Base-by-base conservation (phyloP, 768 basidiomycete species). In the Clavulina sp. region DNA sequence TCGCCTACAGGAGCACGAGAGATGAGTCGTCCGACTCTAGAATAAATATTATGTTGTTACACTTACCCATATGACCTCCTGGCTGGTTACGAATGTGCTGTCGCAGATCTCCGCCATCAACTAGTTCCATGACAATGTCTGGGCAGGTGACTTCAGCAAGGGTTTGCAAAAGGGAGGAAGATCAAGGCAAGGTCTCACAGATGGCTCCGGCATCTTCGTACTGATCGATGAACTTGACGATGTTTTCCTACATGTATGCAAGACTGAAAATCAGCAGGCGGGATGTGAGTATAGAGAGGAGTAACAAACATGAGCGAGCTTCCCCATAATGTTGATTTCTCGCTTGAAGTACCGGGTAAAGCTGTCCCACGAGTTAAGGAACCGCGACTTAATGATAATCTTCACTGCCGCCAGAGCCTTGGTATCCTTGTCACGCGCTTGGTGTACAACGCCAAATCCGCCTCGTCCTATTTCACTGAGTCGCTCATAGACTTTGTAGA, bases 391-490 rank as follows among this genome's bases (percentile, higher is more conserved):
- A 32, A 52, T 40, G 54, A 92, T 87, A 69, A 88, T 80, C 69
- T 97, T 97, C 64, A 92, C 78, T 0, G 93, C 93, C 56, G 75
- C 80, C 72, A 78, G 78, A 52, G 74, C 67, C 7, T 87, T 87
- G 7, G 80, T 81, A 21, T 65, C 63, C 6, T 78, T 75, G 57
- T 78, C 73, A 41, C 91, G 69, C 1, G 85, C 91, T 62, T 82
- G 84, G 68, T 80, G 75, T n/a, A 96, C 93, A 6, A 81, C 81
- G 3, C 89, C 93, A 61, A 95, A 97, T 2, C 86, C 80, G 5
- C 93, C 93, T 58, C 80, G 81, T 49, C 93, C 93, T 2, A 96
- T 74, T 63, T 53, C 52, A 55, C 63, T 60, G 33, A 64, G 53
- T 3, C 70, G 55, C 52, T 67, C 62, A 57, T 70, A 71, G 41